phyloP scores from a whole-genome alignment of 1,139 yeast species.

The Saccharomyces uvarum region DNA sequence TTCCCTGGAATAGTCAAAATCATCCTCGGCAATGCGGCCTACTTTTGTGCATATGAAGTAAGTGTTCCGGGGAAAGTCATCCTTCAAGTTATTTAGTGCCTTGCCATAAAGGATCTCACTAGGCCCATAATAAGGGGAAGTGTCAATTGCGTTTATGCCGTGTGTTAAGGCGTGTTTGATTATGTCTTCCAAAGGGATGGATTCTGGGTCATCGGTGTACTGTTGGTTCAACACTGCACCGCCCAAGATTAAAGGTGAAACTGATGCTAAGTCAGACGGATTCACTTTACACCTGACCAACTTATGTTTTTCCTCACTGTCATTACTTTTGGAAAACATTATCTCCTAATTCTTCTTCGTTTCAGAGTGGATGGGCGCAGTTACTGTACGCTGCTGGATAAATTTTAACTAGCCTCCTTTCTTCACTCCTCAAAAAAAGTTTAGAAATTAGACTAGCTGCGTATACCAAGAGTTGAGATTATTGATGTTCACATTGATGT shows the following conservation, averaged over 20 bases:
- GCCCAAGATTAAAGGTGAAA: conserved; percentile 60
- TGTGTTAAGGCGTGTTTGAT: conserved; percentile 51
- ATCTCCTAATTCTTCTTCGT: not conserved
- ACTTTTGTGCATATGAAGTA: conserved; percentile 80
- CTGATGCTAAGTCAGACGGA: conserved; percentile 4
- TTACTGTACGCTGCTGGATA: not conserved
- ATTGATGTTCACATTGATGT: not conserved
- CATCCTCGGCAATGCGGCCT: conserved; percentile 61
- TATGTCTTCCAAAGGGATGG: conserved; percentile 50
- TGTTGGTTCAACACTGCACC: conserved; percentile 82
- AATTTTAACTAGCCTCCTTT: not conserved
- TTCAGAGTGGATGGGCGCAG: not conserved
- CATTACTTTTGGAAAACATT: not conserved
- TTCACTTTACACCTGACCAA: not conserved
- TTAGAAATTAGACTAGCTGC: not conserved
- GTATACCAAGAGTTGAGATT: not conserved
- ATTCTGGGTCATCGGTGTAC: conserved; percentile 59
- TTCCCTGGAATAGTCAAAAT: conserved; percentile 64
- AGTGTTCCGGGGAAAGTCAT: conserved; percentile 49
- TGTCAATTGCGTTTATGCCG: conserved; percentile 76
- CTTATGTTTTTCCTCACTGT: not conserved
- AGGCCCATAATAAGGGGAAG: conserved; percentile 90
- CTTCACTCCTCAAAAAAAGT: not conserved
- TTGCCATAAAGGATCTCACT: conserved; percentile 70
- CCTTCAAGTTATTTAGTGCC: conserved; percentile 40